Evolutionary conservation across 2,329 filamentous ascomycete species (phyloP).

Genomic region (Nannizziopsis arthrosporioides): DNA sequence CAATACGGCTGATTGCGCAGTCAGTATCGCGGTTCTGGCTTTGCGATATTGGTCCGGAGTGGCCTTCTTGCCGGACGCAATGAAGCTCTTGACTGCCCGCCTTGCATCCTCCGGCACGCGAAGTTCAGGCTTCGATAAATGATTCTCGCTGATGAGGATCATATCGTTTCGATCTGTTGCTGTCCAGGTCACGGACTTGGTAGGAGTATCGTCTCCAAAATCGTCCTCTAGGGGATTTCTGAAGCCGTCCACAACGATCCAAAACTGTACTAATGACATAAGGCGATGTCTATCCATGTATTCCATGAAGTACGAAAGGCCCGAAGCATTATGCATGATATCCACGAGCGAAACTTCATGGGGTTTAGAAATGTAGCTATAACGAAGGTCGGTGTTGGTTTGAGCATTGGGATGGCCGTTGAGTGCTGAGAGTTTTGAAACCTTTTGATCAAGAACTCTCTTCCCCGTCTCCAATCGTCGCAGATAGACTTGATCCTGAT

Average conservation of each 20-base stretch:
- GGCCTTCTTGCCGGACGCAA: constrained; percentile 64
- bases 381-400: constrained; percentile 22
- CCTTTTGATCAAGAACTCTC: constrained; percentile 74
- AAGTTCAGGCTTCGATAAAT: constrained; percentile 70
- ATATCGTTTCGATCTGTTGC: constrained; percentile 78
- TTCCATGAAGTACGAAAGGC: constrained; percentile 97
- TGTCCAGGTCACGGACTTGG: constrained; percentile 58
- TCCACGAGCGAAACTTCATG: constrained; percentile 70
- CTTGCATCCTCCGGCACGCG: constrained; percentile 61
- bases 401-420: constrained; percentile 31
- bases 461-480: constrained; percentile 87
- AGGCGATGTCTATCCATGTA: constrained; percentile 88
- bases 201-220: constrained; percentile 57
- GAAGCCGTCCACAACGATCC: constrained; percentile 94
- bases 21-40: constrained; percentile 69
- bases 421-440: constrained; percentile 64
- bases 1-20: constrained; percentile 68
- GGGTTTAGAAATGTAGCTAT: constrained; percentile 45
- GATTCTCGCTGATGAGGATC: constrained; percentile 81
- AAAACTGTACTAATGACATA: constrained; percentile 90
- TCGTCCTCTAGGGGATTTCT: constrained; percentile 86
- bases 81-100: constrained; percentile 60
- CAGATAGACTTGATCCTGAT: constrained; percentile 74
- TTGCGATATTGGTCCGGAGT: constrained; percentile 70
- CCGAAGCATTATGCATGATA: constrained; percentile 78